phyloP scores from a whole-genome alignment of 306 rosid species.

The Mimosa bimucronata region DNA sequence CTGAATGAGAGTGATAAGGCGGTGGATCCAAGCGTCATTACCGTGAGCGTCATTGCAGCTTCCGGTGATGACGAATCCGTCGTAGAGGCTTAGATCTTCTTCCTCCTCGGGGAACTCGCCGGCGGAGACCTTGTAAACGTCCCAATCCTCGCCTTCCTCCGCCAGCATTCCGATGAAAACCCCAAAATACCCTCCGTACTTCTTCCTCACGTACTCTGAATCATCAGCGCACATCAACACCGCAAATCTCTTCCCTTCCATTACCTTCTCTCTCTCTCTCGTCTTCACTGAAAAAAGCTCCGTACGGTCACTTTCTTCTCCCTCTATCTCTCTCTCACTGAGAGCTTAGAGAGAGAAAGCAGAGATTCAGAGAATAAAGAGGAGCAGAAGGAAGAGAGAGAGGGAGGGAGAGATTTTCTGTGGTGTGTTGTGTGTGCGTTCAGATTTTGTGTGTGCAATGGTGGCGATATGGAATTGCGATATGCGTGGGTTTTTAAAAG shows the following conservation, averaged over 20 bases:
- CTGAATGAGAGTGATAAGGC: constrained; percentile 52
- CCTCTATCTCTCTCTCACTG: constrained; percentile 19
- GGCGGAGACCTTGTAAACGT: constrained; percentile 57
- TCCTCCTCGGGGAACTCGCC: constrained; percentile 63
- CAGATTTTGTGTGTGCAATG: background rate
- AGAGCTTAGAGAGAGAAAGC: background rate
- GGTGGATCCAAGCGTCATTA: constrained; percentile 74
- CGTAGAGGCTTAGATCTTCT: constrained; percentile 41
- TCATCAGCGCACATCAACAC: constrained; percentile 85
- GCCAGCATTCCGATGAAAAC: constrained; percentile 68
- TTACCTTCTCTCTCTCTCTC: no score
- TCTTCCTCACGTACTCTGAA: constrained; percentile 73
- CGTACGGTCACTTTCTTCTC: background rate
- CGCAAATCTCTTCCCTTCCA: constrained; percentile 52
- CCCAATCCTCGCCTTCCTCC: constrained; percentile 84
- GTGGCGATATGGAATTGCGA: background rate
- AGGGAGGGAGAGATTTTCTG: no score
- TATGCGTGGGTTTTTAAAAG: constrained; percentile 10
- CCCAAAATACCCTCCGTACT: constrained; percentile 78
- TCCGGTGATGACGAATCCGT: constrained; percentile 83
- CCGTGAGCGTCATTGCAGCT: constrained; percentile 88
- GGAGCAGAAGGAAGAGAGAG: background rate
- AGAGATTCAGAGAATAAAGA: background rate
- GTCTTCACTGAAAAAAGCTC: background rate
- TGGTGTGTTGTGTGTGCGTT: no score